Conservation (phyloP, 306 rosid species). For the Oemleria cerasiformis region DNA sequence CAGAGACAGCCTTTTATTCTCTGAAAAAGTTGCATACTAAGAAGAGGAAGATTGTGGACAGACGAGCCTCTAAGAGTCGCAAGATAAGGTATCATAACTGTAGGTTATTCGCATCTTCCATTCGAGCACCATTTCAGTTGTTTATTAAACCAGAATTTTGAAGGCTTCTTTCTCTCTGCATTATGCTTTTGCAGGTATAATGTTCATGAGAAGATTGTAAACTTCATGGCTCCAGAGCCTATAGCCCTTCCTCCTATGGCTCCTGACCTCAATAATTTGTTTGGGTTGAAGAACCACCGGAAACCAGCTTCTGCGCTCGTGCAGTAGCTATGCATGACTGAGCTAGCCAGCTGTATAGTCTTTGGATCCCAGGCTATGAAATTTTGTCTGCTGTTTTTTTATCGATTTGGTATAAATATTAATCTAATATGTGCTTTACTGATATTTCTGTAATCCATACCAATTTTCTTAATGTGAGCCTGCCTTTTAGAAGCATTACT, state of each 20-base stretch:
- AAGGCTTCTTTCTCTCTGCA: not conserved
- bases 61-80: conserved; percentile 90
- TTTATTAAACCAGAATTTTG: not conserved
- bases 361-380: not conserved
- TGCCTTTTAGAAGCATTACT: not conserved
- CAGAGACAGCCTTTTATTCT: conserved; percentile 66
- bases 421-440: not conserved
- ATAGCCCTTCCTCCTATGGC: conserved; percentile 53
- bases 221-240: conserved; percentile 71
- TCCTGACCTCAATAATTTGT: conserved; percentile 62
- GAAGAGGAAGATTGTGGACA: conserved; percentile 82
- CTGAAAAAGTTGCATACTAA: conserved; percentile 62
- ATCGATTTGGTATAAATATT: not conserved
- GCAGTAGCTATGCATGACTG: conserved; percentile 24
- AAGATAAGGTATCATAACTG: conserved; percentile 64
- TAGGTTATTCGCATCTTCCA: not conserved
- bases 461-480: not conserved
- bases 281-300: conserved; percentile 53
- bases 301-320: conserved; percentile 34
- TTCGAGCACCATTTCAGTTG: not conserved
- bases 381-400: conserved; percentile 11
- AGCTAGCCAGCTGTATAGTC: conserved; percentile 4
- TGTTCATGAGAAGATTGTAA: conserved; percentile 82
- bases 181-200: conserved; percentile 48
- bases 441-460: not conserved